Evolutionary conservation across 805 yeast species (phyloP).

Genomic region (Yamadazyma sp.): DNA sequence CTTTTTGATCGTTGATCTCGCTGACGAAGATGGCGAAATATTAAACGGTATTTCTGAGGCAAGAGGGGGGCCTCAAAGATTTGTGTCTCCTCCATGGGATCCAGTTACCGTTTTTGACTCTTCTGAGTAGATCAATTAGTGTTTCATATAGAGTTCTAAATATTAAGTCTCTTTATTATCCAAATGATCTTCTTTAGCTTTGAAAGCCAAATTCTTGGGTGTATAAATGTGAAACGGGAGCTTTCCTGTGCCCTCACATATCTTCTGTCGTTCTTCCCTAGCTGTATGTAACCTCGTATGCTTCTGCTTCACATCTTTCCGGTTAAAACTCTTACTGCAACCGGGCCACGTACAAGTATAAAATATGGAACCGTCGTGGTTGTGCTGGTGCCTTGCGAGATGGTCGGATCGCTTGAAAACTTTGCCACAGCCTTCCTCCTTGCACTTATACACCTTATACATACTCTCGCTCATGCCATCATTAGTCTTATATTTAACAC

Average conservation of each 20-base stretch:
- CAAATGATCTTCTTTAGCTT: neutral
- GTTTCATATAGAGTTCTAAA: neutral
- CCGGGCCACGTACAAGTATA: constrained; percentile 19
- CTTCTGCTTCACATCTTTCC: constrained; percentile 23
- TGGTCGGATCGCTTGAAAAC: constrained; percentile 59
- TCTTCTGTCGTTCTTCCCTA: neutral
- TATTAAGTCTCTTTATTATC: neutral
- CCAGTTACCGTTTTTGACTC: constrained; percentile 16
- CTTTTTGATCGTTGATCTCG: constrained; percentile 32
- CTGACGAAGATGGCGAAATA: constrained; percentile 35
- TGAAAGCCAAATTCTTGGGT: neutral
- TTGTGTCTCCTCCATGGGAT: constrained; percentile 17
- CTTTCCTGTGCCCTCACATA: neutral
- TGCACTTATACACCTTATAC: constrained; percentile 27
- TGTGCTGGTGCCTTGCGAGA: constrained; percentile 56
- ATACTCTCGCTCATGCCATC: neutral
- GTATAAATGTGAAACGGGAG: neutral
- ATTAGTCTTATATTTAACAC: neutral
- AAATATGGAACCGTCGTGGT: constrained; percentile 34
- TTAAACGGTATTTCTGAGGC: constrained; percentile 26
- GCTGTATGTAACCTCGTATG: constrained; percentile 10
- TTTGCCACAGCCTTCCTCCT: constrained; percentile 49
- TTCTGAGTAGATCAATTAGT: constrained; percentile 8
- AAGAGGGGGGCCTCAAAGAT: constrained; percentile 17
- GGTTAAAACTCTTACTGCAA: constrained; percentile 18